Evolutionary conservation across 1,139 yeast species (phyloP), one percentile per base, ranked within the genome.

Genomic region (Suhomyces guaymorum): DNA sequence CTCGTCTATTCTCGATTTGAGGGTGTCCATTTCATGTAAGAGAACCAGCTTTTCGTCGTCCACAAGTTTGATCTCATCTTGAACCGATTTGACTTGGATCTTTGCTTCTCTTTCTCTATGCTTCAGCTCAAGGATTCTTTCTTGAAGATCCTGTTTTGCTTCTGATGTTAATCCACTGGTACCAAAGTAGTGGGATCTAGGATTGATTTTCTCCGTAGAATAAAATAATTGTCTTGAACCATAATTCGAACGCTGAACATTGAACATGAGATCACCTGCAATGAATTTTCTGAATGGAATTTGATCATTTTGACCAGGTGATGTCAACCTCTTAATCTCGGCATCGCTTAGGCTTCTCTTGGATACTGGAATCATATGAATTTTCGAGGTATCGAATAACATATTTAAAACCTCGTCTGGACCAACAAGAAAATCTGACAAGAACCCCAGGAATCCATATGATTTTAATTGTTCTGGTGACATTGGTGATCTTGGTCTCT

Each of bases 381-480:
- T 59, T 28, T 66, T 68, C 10, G 76, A 65, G 19, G 72, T 70
- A 41, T 76, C 81, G 47, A 84, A 80, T 30, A 92, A 67, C 88
- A 86, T 87, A 35, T 73, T 70, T 30, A 88, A 54, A 1, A 92
- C 95, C n/a, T 76, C 74, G 7, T 59, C 54, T 1, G 96, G 96
- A 0, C 96, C 98, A 1, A 63, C 61, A 2, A 92, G 52, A 42
- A 78, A 78, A 49, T 92, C 97, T 1, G 78, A 61, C 23, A 89
- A 51, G 49, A 76, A 86, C 0, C 96, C 94, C 41, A 86, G 96
- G 56, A 92, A 87, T 0, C 96, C 96, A 17, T 63, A 56, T 1
- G 46, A 29, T 22, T 46, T 50, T 4, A 89, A 48, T 63, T 55
- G 7, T 63, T 70, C 7, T 41, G 43, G 0, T 69, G 56, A 45